These are phyloP conservation scores for Aspergillus affinis DNA, from an alignment of 495 filamentous ascomycete genomes.

Conservation along the genomic window DNA sequence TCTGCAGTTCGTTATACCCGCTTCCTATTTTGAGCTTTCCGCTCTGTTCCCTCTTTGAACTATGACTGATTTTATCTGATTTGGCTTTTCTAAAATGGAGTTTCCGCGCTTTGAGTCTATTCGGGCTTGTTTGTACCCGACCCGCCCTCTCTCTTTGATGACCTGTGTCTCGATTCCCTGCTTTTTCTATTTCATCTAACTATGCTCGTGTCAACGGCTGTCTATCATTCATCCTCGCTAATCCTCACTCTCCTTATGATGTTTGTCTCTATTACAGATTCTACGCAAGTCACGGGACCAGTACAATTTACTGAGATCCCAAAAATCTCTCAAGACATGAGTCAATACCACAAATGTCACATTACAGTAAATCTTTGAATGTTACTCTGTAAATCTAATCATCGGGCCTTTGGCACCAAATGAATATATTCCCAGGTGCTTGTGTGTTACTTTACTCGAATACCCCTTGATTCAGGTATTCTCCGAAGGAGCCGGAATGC, in stretches of 20 bases:
- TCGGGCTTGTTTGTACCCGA: neutral
- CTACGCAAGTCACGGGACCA: neutral
- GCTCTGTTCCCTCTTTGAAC: neutral
- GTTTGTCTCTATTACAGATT: constrained; percentile 2
- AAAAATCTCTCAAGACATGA: neutral
- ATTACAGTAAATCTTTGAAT: neutral
- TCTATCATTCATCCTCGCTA: constrained; percentile 7
- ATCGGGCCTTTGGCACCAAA: neutral
- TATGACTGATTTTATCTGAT: neutral
- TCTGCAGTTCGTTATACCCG: neutral
- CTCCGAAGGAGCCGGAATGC: neutral
- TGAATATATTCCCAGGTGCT: too few species aligned
- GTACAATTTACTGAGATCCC: neutral
- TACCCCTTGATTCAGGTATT: neutral
- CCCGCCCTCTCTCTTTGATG: neutral
- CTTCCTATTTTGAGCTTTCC: neutral
- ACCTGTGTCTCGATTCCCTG: neutral
- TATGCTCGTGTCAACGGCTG: constrained; percentile 1
- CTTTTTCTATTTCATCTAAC: neutral
- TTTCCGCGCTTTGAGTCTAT: neutral
- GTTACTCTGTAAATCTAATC: neutral
- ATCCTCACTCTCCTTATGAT: constrained; percentile 8
- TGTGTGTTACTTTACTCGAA: neutral
- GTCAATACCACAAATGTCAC: neutral
- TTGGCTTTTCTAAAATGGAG: neutral